Percentiles rank a stretch among this genome's conserved stretches.
Evolutionary conservation across 2,329 filamentous ascomycete species (phyloP).

Genomic region (Cylindrodendrum hubeiense): DNA sequence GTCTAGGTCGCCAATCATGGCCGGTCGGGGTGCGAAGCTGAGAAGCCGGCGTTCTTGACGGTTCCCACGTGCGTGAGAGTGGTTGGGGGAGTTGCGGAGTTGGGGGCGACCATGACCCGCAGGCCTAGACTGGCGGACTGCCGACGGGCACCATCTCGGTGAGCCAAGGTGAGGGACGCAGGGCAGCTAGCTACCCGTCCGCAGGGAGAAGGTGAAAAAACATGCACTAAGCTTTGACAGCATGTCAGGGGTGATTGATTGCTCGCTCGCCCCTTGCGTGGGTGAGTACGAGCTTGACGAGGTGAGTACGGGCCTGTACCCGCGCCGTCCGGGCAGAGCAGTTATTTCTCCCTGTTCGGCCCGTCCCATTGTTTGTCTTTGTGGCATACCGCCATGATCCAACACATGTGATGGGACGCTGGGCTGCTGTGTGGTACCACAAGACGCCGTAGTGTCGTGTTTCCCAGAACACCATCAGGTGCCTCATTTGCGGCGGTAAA

Average conservation of each 20-base stretch:
- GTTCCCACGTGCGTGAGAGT: slow-evolving; percentile 35
- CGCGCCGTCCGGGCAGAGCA: not conserved
- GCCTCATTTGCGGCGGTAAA: not conserved
- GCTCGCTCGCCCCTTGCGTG: slow-evolving; percentile 3
- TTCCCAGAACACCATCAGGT: not conserved
- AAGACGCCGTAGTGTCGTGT: not conserved
- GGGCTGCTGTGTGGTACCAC: not conserved
- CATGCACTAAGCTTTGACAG: not conserved
- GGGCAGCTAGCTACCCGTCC: not conserved
- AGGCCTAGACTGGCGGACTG: not conserved
- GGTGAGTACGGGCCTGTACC: not conserved
- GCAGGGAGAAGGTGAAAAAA: slow-evolving; percentile 10
- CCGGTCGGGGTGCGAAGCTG: not conserved
- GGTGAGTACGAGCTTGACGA: not conserved
- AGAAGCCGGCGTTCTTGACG: slow-evolving; percentile 7
- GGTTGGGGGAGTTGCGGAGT: slow-evolving; percentile 30
- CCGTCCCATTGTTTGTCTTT: not conserved
- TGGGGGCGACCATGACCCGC: slow-evolving; percentile 33
- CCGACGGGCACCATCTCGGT: slow-evolving; percentile 18
- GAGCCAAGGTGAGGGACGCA: slow-evolving; percentile 5
- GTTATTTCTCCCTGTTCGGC: not conserved
- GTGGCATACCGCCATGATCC: not conserved
- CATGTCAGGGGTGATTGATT: not conserved
- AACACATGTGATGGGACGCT: not conserved
- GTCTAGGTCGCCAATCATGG: slow-evolving; percentile 40